phyloP scores from a whole-genome alignment of 2,329 filamentous ascomycete genomes.

The Clonostachys rosea region DNA sequence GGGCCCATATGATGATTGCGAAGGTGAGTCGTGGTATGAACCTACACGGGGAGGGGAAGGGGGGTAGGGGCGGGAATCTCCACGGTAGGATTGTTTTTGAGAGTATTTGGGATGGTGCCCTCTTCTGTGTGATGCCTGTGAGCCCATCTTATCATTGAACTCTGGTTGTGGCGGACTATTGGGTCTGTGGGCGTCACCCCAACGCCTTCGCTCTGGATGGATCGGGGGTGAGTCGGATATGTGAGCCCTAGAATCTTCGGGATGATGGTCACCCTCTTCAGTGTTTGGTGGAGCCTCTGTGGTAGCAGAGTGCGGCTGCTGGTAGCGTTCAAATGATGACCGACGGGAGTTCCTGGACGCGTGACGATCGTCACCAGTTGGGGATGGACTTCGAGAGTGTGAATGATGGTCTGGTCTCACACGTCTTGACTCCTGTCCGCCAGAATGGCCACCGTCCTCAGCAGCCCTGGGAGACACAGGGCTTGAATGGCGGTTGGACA shows the following conservation, averaged over 20 bases:
- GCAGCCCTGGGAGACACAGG: slow-evolving; percentile 8
- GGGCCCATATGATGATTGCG: slow-evolving; percentile 33
- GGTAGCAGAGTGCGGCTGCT: background rate
- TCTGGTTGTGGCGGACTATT: slow-evolving; percentile 41
- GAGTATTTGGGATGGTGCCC: slow-evolving; percentile 32
- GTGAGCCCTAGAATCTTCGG: no score
- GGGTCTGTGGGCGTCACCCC: slow-evolving; percentile 16
- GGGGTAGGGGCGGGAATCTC: slow-evolving; percentile 28
- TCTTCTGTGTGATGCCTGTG: slow-evolving; percentile 34
- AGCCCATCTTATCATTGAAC: slow-evolving; percentile 44
- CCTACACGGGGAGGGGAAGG: slow-evolving; percentile 36
- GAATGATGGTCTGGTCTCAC: background rate
- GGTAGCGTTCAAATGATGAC: background rate
- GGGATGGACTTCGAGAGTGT: background rate
- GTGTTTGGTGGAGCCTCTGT: background rate
- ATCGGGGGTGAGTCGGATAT: no score
- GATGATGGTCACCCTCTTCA: no score
- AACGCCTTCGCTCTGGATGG: slow-evolving; percentile 12
- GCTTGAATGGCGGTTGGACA: slow-evolving; percentile 13
- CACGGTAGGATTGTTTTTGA: slow-evolving; percentile 26
- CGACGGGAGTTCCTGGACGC: slow-evolving; percentile 2
- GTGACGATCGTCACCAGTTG: slow-evolving; percentile 12
- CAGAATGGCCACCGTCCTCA: background rate
- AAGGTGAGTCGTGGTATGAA: slow-evolving; percentile 39
- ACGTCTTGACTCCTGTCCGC: background rate